Conservation (phyloP, 2,329 filamentous ascomycete genomes). For the Myriosclerotinia curreyana region DNA sequence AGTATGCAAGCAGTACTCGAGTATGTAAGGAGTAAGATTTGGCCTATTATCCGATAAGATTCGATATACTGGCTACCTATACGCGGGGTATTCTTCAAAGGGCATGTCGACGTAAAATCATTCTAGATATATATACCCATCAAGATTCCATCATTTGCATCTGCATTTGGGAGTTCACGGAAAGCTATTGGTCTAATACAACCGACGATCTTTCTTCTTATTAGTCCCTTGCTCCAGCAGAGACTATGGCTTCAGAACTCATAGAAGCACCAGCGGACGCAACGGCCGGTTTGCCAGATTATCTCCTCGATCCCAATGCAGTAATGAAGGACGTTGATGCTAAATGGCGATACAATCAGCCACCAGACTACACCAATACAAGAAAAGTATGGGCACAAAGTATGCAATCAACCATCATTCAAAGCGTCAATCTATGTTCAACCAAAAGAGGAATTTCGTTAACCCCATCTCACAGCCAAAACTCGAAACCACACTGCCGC, state of each 20-base stretch:
- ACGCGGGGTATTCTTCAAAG: not conserved
- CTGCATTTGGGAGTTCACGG: not conserved
- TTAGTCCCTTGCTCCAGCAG: not conserved
- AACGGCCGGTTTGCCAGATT: slow-evolving; percentile 48
- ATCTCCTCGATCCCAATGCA: slow-evolving; percentile 56
- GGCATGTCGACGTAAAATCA: not conserved
- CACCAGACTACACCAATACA: slow-evolving; percentile 64
- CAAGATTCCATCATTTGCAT: not conserved
- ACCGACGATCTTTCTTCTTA: not conserved
- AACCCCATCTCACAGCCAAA: slow-evolving; percentile 48
- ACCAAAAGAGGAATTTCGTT: not conserved
- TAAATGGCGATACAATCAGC: slow-evolving; percentile 57
- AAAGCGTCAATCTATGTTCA: not conserved
- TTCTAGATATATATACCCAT: not conserved
- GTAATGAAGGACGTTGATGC: slow-evolving; percentile 52
- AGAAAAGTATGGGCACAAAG: slow-evolving; percentile 57
- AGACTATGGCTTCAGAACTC: slow-evolving; percentile 11
- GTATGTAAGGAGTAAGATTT: slow-evolving; percentile 4
- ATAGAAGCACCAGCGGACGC: slow-evolving; percentile 21
- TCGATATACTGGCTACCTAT: not conserved
- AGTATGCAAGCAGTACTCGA: not conserved
- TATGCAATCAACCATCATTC: slow-evolving; percentile 41
- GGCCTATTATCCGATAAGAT: not conserved
- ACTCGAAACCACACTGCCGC: slow-evolving; percentile 52
- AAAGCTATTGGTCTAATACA: not conserved